Conservation (phyloP, 2,329 filamentous ascomycete genomes). For the Ophiosphaerella korrae region DNA sequence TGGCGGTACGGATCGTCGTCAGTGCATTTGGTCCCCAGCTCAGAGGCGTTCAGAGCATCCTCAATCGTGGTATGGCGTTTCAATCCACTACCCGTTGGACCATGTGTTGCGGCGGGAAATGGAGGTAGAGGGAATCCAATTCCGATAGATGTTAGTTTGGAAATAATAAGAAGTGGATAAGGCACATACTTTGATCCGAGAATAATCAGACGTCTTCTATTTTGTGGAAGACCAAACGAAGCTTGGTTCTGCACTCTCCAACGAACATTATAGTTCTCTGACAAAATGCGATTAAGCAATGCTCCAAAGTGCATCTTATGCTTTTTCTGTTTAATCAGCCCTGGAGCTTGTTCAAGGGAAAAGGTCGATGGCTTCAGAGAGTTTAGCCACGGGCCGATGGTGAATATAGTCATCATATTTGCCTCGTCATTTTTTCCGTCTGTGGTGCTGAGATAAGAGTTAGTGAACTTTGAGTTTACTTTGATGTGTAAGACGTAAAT, state of each 20-base stretch:
- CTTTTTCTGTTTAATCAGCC: conserved; percentile 2
- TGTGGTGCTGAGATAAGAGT: conserved; percentile 10
- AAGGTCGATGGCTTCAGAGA: conserved; percentile 20
- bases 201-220: conserved; percentile 32
- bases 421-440: conserved; percentile 25
- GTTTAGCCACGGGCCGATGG: conserved; percentile 19
- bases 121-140: conserved; percentile 32
- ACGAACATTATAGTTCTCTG: background rate
- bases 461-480: background rate
- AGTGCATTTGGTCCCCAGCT: background rate
- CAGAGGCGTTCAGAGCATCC: conserved; percentile 20
- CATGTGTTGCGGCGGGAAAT: conserved; percentile 35
- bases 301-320: conserved; percentile 18
- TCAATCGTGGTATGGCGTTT: conserved; percentile 23
- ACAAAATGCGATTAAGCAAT: background rate
- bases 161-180: background rate
- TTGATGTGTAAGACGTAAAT: background rate
- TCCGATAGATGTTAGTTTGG: conserved; percentile 15
- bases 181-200: conserved; percentile 29
- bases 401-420: conserved; percentile 25
- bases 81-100: conserved; percentile 24
- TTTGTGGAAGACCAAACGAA: conserved; percentile 29
- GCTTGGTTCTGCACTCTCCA: background rate
- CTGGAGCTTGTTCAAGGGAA: conserved; percentile 16
- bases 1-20: conserved; percentile 24